Conservation (phyloP, 163 green algal genomes). For the Scenedesmus sp. region DNA sequence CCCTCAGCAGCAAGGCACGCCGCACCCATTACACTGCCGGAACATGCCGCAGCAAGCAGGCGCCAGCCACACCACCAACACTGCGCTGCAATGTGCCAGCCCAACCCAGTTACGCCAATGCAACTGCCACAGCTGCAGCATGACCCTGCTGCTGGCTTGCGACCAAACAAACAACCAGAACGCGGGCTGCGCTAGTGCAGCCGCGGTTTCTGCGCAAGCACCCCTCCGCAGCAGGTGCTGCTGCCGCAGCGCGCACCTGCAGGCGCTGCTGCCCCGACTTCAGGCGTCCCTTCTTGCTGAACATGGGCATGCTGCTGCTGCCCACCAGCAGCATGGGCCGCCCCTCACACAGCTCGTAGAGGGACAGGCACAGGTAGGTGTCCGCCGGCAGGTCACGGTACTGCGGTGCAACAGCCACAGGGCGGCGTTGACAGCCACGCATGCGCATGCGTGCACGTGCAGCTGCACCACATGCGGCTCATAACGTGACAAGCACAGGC, state of each 20-base stretch:
- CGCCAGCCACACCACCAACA: not conserved
- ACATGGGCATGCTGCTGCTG: conserved; percentile 81
- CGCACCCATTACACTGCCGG: not conserved
- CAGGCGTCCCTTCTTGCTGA: conserved; percentile 90
- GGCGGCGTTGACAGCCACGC: not conserved
- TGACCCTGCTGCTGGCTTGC: not conserved
- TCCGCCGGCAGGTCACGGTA: conserved; percentile 85
- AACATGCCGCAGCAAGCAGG: not conserved
- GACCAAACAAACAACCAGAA: not conserved
- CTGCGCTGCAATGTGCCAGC: not conserved
- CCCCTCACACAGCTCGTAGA: conserved; percentile 71
- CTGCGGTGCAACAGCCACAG: conserved; percentile 52
- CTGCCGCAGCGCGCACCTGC: conserved; percentile 58
- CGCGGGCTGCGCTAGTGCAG: not conserved
- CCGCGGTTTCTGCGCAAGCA: not conserved
- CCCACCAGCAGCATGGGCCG: conserved; percentile 64
- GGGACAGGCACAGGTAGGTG: conserved; percentile 75
- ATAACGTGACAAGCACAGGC: conserved; percentile 76
- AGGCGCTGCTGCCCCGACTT: conserved; percentile 84
- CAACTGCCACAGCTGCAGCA: not conserved
- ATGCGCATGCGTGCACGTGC: no score
- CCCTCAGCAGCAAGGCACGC: not conserved
- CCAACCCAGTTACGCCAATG: not conserved
- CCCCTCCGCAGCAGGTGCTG: not conserved
- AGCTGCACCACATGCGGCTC: conserved; percentile 60